Evolutionary conservation across 2,329 filamentous ascomycete genomes (phyloP), one percentile per base, ranked within the genome.

Genomic region (Alternaria brassicicola): DNA sequence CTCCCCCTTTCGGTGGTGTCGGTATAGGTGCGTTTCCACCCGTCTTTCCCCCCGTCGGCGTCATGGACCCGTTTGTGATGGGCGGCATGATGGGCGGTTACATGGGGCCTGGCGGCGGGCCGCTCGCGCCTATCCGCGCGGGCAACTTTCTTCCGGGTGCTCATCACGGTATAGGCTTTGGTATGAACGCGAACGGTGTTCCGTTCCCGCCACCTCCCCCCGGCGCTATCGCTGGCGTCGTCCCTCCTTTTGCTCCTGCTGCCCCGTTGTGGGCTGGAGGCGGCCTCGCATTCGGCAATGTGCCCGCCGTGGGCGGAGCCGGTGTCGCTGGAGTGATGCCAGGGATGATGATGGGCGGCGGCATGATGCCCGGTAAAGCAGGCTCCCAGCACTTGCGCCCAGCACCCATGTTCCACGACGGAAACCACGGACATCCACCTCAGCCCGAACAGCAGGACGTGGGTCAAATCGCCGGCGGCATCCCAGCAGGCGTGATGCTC

Each of bases 161-260:
- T 66, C 62, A 69, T 41, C 36, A 42, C 39, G 68, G 68, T 4
- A 68, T 71, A 70, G 68, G 68, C 30, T 71, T 72, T 35, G 71
- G 71, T 4, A 49, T 70, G 6, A 59, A 70, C 36, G 55, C 31
- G 10, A 63, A 58, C 6, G 66, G 68, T 19, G 57, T 70, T 26
- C 62, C 68, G 1, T 68, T 69, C 33, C 71, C 71, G 2, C 71
- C 71, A 1, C 70, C 69, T 3, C 69, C 70, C 2, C 69, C 67
- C 0, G 66, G 67, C 6, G 61, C 67, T 3, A 55, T 69, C 2
- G 65, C 62, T 4, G 67, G 65, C 2, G 55, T 64, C 1, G 58
- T 72, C 0, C 63, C 66, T 4, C 62, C 70, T 0, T 74, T 74
- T 26, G 70, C 68, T 10, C 66, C 68, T 1, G 57, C 64, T 1